Base-by-base conservation (phyloP, 179 eudicot species). In the Camellia oleifera region DNA sequence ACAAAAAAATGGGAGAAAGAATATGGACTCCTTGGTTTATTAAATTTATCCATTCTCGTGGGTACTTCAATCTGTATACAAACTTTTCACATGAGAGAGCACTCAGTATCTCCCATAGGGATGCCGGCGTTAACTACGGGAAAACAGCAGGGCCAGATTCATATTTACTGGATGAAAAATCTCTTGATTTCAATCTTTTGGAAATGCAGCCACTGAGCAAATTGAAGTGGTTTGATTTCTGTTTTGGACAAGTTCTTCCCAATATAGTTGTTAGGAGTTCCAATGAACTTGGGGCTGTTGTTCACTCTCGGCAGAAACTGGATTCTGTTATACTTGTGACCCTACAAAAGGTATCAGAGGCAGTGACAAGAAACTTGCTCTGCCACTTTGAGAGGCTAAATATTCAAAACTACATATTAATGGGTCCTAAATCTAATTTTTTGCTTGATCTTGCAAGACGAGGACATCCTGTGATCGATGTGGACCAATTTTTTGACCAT, bases 11-110 rank as follows among this genome's bases (percentile, higher is more conserved):
- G 95, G 98, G 99, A 57, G 99, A 97, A 65, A 91, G 78, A 82
- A 97, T 97, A 77, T 97, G 99, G 99, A 92, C 99, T 62, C 99
- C 99, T 26, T 97, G 99, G 99, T 97, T 94, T 87, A 97, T 97
- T 26, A 91, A 94, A 75, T 97, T 97, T 78, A 84, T 92, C 71
- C 98, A 97, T 69, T 85, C 92, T 65, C 95, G 78, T 32, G 97
- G 98, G 46, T 97, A 97, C 83, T 97, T 84, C 74, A 97, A 97
- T 77, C 81, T 97, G 46, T 97, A 97, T 84, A 91, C 98, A 7
- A 91, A 93, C 76, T 94, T 97, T 78, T 87, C 78, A 60, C 78
- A 89, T 62, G 97, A 94, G 81, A 83, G 88, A 79, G 98, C 99
- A 64, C 97, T 97, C 50, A 90, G 97, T 70, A 77, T 86, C 75